Evolutionary conservation across 805 yeast genomes (phyloP), one percentile per base, ranked within the genome.

Genomic region (Lipomyces oligophaga): DNA sequence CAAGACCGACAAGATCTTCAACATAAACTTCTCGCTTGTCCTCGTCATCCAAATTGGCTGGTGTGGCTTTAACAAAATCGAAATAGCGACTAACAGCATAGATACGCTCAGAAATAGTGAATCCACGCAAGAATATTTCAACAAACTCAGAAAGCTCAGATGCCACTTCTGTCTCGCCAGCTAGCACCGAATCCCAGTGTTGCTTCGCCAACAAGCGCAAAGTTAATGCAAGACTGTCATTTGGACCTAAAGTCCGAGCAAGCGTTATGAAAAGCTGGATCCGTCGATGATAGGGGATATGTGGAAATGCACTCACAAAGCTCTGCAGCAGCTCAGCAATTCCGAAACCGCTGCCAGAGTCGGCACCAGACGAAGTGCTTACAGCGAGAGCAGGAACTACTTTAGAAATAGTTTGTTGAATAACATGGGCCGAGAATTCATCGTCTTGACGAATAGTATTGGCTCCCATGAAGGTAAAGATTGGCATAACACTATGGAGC

Each of bases 381-480:
- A 74, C 72, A 1, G 88, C 79, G 50, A 90, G 74, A 0, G 97
- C 96, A 4, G 98, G 97, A 28, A 93, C 81, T 40, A 93, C 96
- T 58, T 84, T 81, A 19, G 83, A 69, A 40, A 93, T 83, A 1
- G 98, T 90, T 63, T 86, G 93, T 60, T 88, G 95, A 53, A 93
- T 87, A 36, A 89, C 97, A 56, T 85, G 85, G 26, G 83, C 83
- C 0, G 97, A 87, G 61, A 85, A 90, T 63, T 87, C 97, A 65
- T 93, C 97, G 65, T 93, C 98, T 67, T 93, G 96, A 60, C 96
- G 82, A 42, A 93, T 78, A 11, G 97, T 89, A 61, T 88, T 95
- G 10, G 97, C 95, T 49, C 98, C 98, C 97, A 93, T 93, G 60
- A 93, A 93, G 1, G 98, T 93, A 72, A 93, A 93, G 41, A 93